Evolutionary conservation across 495 filamentous ascomycete species (phyloP).

Genomic region (Podospora tetraspora): DNA sequence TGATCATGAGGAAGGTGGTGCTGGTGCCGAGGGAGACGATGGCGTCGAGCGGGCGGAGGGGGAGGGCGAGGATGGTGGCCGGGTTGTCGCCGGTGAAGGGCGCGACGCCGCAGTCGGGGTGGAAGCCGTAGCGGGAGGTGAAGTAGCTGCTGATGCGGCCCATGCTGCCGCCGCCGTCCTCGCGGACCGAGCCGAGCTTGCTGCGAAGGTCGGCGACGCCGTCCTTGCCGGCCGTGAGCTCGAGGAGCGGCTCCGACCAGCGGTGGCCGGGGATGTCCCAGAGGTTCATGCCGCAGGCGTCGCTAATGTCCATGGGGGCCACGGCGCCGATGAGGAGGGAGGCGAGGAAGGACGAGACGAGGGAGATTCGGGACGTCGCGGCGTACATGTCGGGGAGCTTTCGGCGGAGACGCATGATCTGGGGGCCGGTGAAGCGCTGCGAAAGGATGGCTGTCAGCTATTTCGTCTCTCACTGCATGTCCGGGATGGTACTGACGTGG

Average conservation of each 20-base stretch:
- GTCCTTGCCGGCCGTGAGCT: constrained; percentile 65
- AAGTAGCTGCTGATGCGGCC: constrained; percentile 74
- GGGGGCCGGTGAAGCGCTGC: constrained; percentile 94
- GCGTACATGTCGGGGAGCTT: constrained; percentile 77
- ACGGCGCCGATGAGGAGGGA: constrained; percentile 82
- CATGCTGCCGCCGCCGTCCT: constrained; percentile 73
- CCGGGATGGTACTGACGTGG: constrained; percentile 57
- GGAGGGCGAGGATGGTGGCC: constrained; percentile 85
- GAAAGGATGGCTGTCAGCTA: constrained; percentile 21
- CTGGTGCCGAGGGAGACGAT: constrained; percentile 93
- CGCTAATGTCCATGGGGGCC: constrained; percentile 87
- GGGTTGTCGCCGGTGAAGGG: constrained; percentile 96
- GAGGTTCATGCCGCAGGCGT: constrained; percentile 95
- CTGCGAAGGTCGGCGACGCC: constrained; percentile 61
- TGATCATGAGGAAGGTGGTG: constrained; percentile 96
- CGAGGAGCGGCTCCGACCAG: constrained; percentile 70
- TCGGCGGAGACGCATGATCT: constrained; percentile 80
- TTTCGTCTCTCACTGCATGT: neutral
- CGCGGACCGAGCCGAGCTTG: constrained; percentile 75
- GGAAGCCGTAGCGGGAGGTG: constrained; percentile 70
- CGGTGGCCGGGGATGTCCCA: constrained; percentile 75
- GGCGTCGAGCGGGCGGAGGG: constrained; percentile 77
- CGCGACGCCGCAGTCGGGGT: constrained; percentile 63
- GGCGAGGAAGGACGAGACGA: constrained; percentile 92
- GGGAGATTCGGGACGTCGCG: constrained; percentile 75